Conservation (phyloP, 805 yeast species). For the Zygosaccharomyces gambellarensis region DNA sequence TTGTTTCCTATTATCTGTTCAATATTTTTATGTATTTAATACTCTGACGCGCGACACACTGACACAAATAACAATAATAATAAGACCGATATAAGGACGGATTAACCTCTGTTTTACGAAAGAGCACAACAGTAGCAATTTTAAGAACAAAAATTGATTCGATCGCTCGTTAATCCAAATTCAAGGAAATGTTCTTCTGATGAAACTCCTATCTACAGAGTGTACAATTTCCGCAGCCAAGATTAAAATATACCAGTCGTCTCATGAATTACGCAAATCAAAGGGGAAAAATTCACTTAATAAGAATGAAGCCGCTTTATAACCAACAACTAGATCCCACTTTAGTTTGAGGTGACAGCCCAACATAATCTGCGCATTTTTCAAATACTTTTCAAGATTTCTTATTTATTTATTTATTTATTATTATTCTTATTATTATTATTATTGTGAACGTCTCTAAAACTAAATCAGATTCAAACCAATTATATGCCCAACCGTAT, state of each 20-base stretch:
- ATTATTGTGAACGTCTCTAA: too few species aligned
- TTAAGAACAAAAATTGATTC: neutral
- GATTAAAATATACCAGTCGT: neutral
- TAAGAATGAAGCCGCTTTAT: too few species aligned
- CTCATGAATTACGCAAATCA: neutral
- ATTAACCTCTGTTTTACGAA: too few species aligned
- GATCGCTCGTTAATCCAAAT: neutral
- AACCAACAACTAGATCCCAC: too few species aligned
- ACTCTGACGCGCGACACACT: conserved; percentile 2
- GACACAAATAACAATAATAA: neutral
- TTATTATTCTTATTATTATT: too few species aligned
- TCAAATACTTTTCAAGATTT: too few species aligned
- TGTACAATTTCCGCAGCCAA: neutral
- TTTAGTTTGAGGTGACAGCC: too few species aligned
- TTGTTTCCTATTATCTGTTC: neutral
- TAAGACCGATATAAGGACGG: neutral
- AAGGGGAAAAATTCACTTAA: too few species aligned
- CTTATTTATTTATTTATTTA: too few species aligned
- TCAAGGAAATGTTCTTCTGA: neutral
- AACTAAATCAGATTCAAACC: too few species aligned
- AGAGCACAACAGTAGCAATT: neutral
- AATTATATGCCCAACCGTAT: too few species aligned
- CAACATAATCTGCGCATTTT: too few species aligned
- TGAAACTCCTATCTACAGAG: neutral
- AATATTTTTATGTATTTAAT: neutral